These are phyloP conservation scores for Boletus tomentosulus DNA, from an alignment of 768 basidiomycete species.

Conservation along the genomic window DNA sequence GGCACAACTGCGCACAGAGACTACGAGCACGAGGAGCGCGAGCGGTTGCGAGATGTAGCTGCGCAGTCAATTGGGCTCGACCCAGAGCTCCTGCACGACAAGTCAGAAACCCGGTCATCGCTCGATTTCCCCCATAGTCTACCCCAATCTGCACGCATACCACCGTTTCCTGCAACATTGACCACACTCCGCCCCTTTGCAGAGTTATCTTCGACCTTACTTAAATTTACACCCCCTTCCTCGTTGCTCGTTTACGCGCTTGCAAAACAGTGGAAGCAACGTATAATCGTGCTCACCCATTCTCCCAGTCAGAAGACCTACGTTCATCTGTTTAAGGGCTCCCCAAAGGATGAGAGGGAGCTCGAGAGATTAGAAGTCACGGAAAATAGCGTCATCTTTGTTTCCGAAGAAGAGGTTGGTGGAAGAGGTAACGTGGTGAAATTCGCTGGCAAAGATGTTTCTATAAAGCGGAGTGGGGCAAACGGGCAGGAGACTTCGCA, in stretches of 20 bases:
- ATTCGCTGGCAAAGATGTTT: slow-evolving; percentile 61
- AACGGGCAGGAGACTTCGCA: slow-evolving; percentile 2
- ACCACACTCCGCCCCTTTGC: slow-evolving; percentile 48
- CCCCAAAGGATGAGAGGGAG: slow-evolving; percentile 58
- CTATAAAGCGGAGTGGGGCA: slow-evolving; percentile 33
- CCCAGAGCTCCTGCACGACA: slow-evolving; percentile 44
- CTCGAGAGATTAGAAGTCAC: slow-evolving; percentile 73
- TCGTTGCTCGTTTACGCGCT: slow-evolving; percentile 71
- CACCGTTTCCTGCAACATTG: slow-evolving; percentile 60
- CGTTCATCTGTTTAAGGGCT: slow-evolving; percentile 70
- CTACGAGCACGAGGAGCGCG: slow-evolving; percentile 67
- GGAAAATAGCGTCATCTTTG: slow-evolving; percentile 71
- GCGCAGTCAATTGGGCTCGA: slow-evolving; percentile 72
- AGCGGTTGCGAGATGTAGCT: slow-evolving; percentile 69
- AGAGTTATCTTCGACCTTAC: slow-evolving; percentile 50
- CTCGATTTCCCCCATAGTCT: slow-evolving; percentile 17
- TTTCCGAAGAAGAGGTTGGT: slow-evolving; percentile 53
- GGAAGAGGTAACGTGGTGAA: slow-evolving; percentile 55
- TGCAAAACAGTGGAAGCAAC: slow-evolving; percentile 66
- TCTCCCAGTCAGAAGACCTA: slow-evolving; percentile 39
- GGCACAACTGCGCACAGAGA: slow-evolving; percentile 34
- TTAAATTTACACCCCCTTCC: slow-evolving; percentile 65
- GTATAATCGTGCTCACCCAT: slow-evolving; percentile 57
- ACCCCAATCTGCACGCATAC: slow-evolving; percentile 23
- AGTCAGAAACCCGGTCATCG: slow-evolving; percentile 9